Conservation (phyloP, 257 asterid genomes). For the Avicennia marina region DNA sequence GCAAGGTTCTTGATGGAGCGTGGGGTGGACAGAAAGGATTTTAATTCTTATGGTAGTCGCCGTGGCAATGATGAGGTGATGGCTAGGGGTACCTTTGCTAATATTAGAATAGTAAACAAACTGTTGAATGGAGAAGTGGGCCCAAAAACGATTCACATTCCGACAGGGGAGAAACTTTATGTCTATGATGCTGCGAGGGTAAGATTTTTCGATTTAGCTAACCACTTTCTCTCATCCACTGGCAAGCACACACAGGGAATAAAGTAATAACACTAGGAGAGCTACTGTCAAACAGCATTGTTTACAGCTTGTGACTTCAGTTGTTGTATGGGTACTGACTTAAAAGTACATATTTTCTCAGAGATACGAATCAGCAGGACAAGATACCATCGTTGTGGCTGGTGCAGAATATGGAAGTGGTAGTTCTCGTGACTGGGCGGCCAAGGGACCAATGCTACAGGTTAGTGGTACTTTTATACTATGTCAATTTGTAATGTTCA, state of each 20-base stretch:
- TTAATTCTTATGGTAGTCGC: conserved; percentile 94
- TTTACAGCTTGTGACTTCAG: no score
- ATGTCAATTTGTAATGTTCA: no score
- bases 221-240: no score
- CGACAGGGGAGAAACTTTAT: conserved; percentile 73
- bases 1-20: conserved; percentile 77
- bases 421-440: conserved; percentile 99
- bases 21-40: conserved; percentile 86
- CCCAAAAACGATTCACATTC: conserved; percentile 86
- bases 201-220: no score
- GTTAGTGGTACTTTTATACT: no score
- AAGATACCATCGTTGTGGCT: conserved; percentile 76
- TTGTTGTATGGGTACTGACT: no score
- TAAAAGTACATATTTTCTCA: no score
- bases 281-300: no score
- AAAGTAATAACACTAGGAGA: no score
- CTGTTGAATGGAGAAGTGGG: conserved; percentile 84
- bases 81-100: conserved; percentile 98
- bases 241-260: no score
- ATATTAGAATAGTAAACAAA: conserved; percentile 79
- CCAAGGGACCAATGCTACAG: conserved; percentile 96
- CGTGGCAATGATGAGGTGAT: conserved; percentile 96
- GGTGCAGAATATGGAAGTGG: conserved; percentile 99
- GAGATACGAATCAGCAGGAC: conserved; percentile 78
- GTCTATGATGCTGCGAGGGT: conserved; percentile 94